A percentile compares a stretch with the other conserved stretches of the same genome.
phyloP scores from a whole-genome alignment of 768 basidiomycete species.

The Bullera alba region DNA sequence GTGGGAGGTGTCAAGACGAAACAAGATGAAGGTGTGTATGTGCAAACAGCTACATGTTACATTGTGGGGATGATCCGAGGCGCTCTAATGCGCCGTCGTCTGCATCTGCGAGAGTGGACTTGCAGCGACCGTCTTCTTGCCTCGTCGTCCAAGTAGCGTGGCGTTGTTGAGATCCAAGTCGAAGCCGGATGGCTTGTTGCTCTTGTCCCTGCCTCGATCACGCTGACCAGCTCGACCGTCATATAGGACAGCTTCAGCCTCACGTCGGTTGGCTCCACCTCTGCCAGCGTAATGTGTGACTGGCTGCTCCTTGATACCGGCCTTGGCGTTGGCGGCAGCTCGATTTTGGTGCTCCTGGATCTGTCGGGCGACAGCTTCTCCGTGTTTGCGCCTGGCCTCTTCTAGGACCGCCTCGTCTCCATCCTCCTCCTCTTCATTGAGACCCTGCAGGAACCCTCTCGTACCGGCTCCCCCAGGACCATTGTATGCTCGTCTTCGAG shows the following conservation, averaged over 20 bases:
- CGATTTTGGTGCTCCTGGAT: conserved; percentile 47
- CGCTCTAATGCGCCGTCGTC: conserved; percentile 22
- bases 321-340: conserved; percentile 42
- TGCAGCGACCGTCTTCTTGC: conserved; percentile 39
- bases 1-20: no score
- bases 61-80: no score
- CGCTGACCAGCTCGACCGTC: conserved; percentile 66
- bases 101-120: conserved; percentile 33
- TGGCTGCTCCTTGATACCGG: conserved; percentile 41
- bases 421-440: conserved; percentile 84
- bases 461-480: conserved; percentile 69
- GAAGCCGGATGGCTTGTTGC: conserved; percentile 50
- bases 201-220: conserved; percentile 51
- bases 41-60: no score
- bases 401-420: conserved; percentile 55
- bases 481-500: conserved; percentile 71
- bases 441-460: conserved; percentile 68
- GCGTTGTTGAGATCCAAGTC: conserved; percentile 82
- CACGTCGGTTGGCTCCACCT: conserved; percentile 48
- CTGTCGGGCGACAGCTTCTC: conserved; percentile 46
- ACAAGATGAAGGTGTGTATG: no score
- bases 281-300: conserved; percentile 48
- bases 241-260: conserved; percentile 51
- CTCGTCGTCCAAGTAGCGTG: conserved; percentile 63
- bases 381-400: conserved; percentile 50